phyloP scores from a whole-genome alignment of 768 basidiomycete genomes.

The Macrocybe gigantea region DNA sequence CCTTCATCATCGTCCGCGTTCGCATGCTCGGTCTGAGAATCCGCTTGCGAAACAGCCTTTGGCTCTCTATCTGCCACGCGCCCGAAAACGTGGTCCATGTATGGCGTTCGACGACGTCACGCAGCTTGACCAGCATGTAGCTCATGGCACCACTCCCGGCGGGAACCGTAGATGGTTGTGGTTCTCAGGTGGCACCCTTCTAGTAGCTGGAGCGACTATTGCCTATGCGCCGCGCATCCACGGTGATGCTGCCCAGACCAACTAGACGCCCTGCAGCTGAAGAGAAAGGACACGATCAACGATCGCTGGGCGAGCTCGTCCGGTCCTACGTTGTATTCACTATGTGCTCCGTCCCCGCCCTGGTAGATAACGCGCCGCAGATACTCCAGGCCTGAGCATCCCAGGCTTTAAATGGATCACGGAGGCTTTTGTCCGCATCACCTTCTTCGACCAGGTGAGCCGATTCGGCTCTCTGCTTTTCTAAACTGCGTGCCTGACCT shows the following conservation, averaged over 20 bases:
- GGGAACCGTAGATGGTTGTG: background rate
- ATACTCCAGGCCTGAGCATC: constrained; percentile 51
- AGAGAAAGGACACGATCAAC: too few relatives aligned
- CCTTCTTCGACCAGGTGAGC: constrained; percentile 81
- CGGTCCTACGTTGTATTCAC: constrained; percentile 81
- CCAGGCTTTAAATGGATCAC: constrained; percentile 62
- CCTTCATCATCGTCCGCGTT: too few relatives aligned
- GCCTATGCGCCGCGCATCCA: constrained; percentile 7
- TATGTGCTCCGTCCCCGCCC: constrained; percentile 65
- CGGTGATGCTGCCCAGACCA: constrained; percentile 8
- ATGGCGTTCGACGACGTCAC: background rate
- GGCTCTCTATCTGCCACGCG: too few relatives aligned
- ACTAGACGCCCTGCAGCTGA: constrained; percentile 1
- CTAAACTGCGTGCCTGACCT: background rate
- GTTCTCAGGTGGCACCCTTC: constrained; percentile 7
- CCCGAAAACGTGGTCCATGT: too few relatives aligned
- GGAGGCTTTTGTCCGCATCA: constrained; percentile 63
- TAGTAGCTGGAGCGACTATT: constrained; percentile 10
- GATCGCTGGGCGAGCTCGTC: constrained; percentile 37
- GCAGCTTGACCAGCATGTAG: constrained; percentile 5
- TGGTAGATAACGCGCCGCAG: constrained; percentile 72
- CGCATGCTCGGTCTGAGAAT: too few relatives aligned
- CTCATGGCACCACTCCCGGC: background rate
- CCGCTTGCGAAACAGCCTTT: too few relatives aligned
- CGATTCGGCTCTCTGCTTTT: background rate